A percentile compares a stretch with the other conserved stretches of the same genome.
Evolutionary conservation across 2,329 filamentous ascomycete species (phyloP).

Genomic region (Didymosphaeria variabile): DNA sequence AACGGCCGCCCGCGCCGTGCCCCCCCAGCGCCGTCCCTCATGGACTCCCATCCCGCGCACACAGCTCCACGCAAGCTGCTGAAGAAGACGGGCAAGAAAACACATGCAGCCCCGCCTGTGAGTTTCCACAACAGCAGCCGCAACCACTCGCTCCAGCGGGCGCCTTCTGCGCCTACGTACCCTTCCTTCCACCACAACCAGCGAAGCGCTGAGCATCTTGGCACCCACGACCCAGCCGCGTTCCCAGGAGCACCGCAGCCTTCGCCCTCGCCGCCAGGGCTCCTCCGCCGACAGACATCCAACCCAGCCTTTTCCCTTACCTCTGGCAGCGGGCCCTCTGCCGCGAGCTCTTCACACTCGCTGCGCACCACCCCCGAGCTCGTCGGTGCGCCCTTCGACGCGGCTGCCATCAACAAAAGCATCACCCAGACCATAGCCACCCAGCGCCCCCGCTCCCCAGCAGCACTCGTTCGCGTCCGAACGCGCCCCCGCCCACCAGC

Average conservation of each 20-base stretch:
- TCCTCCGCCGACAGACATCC: constrained; percentile 11
- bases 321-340: neutral
- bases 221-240: neutral
- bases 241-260: neutral
- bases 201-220: constrained; percentile 10
- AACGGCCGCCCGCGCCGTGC: constrained; percentile 4
- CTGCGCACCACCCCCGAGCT: constrained; percentile 19
- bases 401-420: constrained; percentile 47
- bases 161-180: constrained; percentile 39
- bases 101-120: constrained; percentile 30
- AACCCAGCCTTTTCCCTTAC: constrained; percentile 10
- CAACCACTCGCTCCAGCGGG: constrained; percentile 25
- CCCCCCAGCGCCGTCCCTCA: constrained; percentile 2
- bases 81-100: constrained; percentile 11
- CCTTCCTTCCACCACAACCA: constrained; percentile 27
- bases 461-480: constrained; percentile 40
- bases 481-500: constrained; percentile 36
- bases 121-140: constrained; percentile 27
- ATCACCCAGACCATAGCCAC: constrained; percentile 39
- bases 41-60: constrained; percentile 3
- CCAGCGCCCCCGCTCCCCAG: constrained; percentile 33
- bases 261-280: constrained; percentile 1
- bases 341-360: constrained; percentile 15
- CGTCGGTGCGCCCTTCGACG: constrained; percentile 52
- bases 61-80: constrained; percentile 13